A percentile compares a stretch with the other conserved stretches of the same genome.
Conservation (phyloP, 306 rosid species). For the Fagus crenata region DNA sequence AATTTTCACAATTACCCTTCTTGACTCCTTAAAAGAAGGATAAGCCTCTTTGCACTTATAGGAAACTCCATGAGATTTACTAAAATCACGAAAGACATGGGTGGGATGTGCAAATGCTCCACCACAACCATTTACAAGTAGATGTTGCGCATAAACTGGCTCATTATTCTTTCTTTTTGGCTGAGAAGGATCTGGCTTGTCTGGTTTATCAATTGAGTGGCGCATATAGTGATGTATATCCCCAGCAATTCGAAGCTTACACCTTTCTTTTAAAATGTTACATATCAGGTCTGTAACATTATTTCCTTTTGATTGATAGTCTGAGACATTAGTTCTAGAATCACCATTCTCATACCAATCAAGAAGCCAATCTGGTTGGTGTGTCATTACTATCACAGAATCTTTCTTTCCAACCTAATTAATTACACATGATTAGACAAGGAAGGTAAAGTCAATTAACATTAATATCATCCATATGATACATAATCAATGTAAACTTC, state of each 20-base stretch:
- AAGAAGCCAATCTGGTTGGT: slow-evolving; percentile 90
- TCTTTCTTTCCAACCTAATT: too few relatives aligned
- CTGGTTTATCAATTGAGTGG: too few relatives aligned
- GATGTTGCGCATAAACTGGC: slow-evolving; percentile 70
- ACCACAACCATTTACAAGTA: slow-evolving; percentile 93
- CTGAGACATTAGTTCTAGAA: slow-evolving; percentile 75
- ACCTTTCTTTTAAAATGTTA: slow-evolving; percentile 74
- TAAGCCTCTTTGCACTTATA: slow-evolving; percentile 76
- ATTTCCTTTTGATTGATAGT: too few relatives aligned
- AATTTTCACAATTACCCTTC: slow-evolving; percentile 52
- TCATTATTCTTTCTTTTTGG: too few relatives aligned
- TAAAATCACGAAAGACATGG: slow-evolving; percentile 74
- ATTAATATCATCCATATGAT: too few relatives aligned
- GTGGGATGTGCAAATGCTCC: slow-evolving; percentile 98
- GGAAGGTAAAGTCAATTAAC: slow-evolving; percentile 16
- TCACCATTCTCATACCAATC: slow-evolving; percentile 87
- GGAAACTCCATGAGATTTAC: slow-evolving; percentile 46
- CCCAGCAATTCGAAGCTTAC: slow-evolving; percentile 93
- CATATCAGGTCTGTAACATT: too few relatives aligned
- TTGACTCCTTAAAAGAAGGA: slow-evolving; percentile 78
- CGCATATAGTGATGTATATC: slow-evolving; percentile 99
- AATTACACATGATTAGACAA: slow-evolving; percentile 43
- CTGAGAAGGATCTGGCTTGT: too few relatives aligned
- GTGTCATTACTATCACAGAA: too few relatives aligned
- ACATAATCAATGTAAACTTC: too few relatives aligned